Percentiles rank a stretch among this genome's conserved stretches.
phyloP scores from a whole-genome alignment of 352 stramenopile genomes.

The Nothophytophthora sp. region DNA sequence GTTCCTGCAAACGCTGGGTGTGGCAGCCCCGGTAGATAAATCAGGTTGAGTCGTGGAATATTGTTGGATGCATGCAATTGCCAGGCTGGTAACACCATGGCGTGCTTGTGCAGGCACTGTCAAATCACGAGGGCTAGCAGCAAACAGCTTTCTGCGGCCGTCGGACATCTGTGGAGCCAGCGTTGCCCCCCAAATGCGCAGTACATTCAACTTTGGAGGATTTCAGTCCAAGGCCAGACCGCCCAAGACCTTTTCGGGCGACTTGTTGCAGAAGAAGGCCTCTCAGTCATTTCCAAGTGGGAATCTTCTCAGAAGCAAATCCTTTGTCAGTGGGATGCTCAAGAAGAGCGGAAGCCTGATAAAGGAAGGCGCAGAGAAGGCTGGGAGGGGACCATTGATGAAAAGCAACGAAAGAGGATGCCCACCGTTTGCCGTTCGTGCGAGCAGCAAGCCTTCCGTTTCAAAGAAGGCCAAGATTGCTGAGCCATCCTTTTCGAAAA shows the following conservation, averaged over 20 bases:
- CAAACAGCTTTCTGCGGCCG: slow-evolving; percentile 17
- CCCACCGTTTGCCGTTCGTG: slow-evolving; percentile 20
- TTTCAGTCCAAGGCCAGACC: slow-evolving; percentile 14
- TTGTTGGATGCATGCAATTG: no score
- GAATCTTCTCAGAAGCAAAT: slow-evolving; percentile 19
- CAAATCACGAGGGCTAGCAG: slow-evolving; percentile 4
- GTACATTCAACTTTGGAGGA: slow-evolving; percentile 24
- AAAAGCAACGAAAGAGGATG: slow-evolving; percentile 8
- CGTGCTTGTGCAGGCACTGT: slow-evolving; percentile 3
- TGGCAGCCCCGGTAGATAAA: slow-evolving; percentile 1
- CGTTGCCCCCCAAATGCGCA: slow-evolving; percentile 8
- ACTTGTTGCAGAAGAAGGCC: slow-evolving; percentile 1
- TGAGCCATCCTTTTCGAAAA: slow-evolving; percentile 1
- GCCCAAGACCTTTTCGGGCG: background rate
- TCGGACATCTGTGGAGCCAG: background rate
- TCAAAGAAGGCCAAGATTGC: slow-evolving; percentile 29
- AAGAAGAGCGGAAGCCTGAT: slow-evolving; percentile 8
- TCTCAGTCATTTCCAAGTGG: slow-evolving; percentile 4
- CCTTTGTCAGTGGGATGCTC: slow-evolving; percentile 5
- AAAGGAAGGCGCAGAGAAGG: background rate
- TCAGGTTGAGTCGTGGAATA: no score
- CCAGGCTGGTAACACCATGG: background rate
- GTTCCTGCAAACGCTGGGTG: slow-evolving; percentile 10
- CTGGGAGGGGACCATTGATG: slow-evolving; percentile 4
- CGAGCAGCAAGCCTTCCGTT: slow-evolving; percentile 15